Conservation (phyloP, 495 filamentous ascomycete genomes). For the Penicillium turbatum region DNA sequence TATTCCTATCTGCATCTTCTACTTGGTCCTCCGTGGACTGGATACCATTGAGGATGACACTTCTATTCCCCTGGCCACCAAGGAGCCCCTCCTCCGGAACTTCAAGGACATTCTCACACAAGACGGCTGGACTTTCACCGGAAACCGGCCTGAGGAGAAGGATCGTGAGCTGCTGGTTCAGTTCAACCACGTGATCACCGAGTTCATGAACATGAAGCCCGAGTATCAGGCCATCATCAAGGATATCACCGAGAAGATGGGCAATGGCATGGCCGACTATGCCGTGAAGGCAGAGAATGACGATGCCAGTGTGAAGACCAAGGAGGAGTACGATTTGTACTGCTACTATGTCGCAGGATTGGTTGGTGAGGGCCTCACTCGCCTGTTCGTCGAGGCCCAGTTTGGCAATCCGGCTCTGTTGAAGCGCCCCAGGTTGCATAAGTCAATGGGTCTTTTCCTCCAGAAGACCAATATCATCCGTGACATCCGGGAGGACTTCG, state of each 20-base stretch:
- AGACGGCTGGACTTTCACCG: slow-evolving; percentile 86
- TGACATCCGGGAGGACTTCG: slow-evolving; percentile 83
- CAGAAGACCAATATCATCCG: slow-evolving; percentile 99
- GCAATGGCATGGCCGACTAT: slow-evolving; percentile 97
- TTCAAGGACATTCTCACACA: slow-evolving; percentile 74
- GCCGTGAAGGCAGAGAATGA: slow-evolving; percentile 75
- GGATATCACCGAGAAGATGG: slow-evolving; percentile 94
- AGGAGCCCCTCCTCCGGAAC: slow-evolving; percentile 79
- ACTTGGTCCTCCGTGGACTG: slow-evolving; percentile 81
- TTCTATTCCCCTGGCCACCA: slow-evolving; percentile 73
- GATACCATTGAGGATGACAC: slow-evolving; percentile 99
- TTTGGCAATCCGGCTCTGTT: slow-evolving; percentile 84
- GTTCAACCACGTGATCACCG: slow-evolving; percentile 79
- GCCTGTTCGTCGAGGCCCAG: slow-evolving; percentile 81
- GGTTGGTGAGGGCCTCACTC: slow-evolving; percentile 89
- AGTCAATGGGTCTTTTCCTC: slow-evolving; percentile 94
- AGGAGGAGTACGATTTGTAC: slow-evolving; percentile 89
- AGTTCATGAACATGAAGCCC: slow-evolving; percentile 86
- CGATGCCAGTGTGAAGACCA: slow-evolving; percentile 70
- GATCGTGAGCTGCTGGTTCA: slow-evolving; percentile 87
- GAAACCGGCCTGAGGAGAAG: slow-evolving; percentile 87
- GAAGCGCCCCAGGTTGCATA: slow-evolving; percentile 72
- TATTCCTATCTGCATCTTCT: slow-evolving; percentile 88
- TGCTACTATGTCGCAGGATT: slow-evolving; percentile 98
- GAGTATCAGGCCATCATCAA: slow-evolving; percentile 81